Evolutionary conservation across 306 rosid genomes (phyloP).

Genomic region (Cajanus cajan): DNA sequence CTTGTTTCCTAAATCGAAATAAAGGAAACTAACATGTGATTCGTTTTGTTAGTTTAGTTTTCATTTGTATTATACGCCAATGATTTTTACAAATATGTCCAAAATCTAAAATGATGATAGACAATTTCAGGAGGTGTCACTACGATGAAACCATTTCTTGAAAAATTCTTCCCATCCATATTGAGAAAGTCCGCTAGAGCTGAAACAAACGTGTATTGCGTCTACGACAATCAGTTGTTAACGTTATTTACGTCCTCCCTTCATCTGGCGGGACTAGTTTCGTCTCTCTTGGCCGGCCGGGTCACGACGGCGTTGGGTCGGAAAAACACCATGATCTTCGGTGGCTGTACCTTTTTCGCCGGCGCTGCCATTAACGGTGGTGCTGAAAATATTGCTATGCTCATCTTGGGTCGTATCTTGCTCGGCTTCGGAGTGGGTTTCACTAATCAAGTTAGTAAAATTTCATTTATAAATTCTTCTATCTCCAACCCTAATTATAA

Average conservation of each 20-base stretch:
- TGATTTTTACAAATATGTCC: no score
- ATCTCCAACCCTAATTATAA: no score
- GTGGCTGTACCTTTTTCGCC: constrained; percentile 55
- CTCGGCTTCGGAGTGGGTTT: constrained; percentile 72
- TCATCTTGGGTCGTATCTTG: constrained; percentile 70
- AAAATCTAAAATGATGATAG: no score
- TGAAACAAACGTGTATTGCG: constrained; percentile 50
- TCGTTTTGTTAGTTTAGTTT: no score
- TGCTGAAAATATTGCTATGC: constrained; percentile 58
- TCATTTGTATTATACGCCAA: no score
- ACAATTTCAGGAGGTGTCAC: constrained; percentile 58
- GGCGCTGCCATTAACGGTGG: constrained; percentile 64
- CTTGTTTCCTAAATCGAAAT: no score
- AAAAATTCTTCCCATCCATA: constrained; percentile 55
- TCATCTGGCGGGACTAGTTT: constrained; percentile 51
- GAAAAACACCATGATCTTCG: constrained; percentile 50
- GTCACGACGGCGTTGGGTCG: constrained; percentile 48
- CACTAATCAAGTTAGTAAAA: constrained; percentile 56
- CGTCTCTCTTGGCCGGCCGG: constrained; percentile 54
- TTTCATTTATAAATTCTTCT: no score
- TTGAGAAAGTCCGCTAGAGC: constrained; percentile 37
- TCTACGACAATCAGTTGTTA: constrained; percentile 56
- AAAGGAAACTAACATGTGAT: no score
- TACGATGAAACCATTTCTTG: constrained; percentile 63
- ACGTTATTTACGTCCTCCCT: constrained; percentile 77